phyloP scores from a whole-genome alignment of 2,329 filamentous ascomycete genomes.

The Cordyceps pruinosa region DNA sequence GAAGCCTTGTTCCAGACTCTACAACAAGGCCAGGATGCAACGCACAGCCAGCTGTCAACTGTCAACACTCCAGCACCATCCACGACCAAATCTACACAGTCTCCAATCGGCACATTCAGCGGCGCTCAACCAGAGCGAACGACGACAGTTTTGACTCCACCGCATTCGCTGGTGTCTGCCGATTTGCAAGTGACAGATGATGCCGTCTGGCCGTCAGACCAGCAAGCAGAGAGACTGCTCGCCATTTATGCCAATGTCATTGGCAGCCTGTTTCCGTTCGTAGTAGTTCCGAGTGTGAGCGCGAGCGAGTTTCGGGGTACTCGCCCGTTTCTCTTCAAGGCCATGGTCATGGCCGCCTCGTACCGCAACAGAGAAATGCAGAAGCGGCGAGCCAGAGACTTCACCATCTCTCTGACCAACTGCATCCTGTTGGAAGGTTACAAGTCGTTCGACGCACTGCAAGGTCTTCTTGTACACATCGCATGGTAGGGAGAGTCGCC shows the following conservation, averaged over 20 bases:
- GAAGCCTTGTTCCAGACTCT: neutral
- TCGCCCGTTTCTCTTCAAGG: slow-evolving; percentile 8
- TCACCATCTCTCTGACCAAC: slow-evolving; percentile 1
- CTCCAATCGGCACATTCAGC: neutral
- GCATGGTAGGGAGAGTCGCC: neutral
- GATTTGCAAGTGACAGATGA: neutral
- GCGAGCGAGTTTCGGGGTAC: neutral
- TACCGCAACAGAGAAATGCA: slow-evolving; percentile 4
- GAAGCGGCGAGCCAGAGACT: slow-evolving; percentile 2
- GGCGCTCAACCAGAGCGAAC: neutral
- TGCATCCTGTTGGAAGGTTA: slow-evolving; percentile 1
- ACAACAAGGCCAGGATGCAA: neutral
- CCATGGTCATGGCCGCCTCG: slow-evolving; percentile 8
- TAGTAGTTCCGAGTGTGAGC: neutral
- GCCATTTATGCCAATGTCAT: neutral
- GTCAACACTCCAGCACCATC: neutral
- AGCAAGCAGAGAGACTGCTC: neutral
- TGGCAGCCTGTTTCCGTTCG: slow-evolving; percentile 1
- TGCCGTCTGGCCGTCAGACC: neutral
- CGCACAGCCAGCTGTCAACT: neutral
- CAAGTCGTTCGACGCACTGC: slow-evolving; percentile 6
- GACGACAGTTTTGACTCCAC: neutral
- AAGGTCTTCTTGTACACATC: slow-evolving; percentile 4
- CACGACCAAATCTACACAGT: neutral
- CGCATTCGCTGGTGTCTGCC: neutral